Evolutionary conservation across 2,329 filamentous ascomycete species (phyloP), one percentile per base, ranked within the genome.

Genomic region (Verruconis gallopava): DNA sequence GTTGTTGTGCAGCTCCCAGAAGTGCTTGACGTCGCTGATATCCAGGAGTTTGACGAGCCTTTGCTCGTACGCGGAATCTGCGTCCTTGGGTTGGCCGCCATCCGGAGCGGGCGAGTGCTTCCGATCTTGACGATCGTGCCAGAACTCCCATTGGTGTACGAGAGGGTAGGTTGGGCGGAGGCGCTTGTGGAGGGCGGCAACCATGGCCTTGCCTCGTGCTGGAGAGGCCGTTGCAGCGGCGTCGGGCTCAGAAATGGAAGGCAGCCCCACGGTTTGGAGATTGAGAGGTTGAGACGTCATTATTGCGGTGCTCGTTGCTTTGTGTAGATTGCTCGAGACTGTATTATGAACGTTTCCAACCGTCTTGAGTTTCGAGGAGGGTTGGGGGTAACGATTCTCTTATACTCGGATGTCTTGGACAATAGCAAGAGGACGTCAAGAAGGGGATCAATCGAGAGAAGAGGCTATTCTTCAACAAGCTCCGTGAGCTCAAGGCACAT

Each of bases 161-260:
- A 71, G 62, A n/a, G 67, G 65, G 38, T 66, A 67, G 4, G 67
- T 60, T 21, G 42, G 30, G 37, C 66, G 62, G 33, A 66, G 60
- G 39, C 62, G 62, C 42, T 63, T 61, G 48, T 64, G 61, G 44
- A 67, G 61, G 43, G 55, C 57, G 42, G 59, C 56, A 43, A 62
- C 77, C 76, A 86, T 86, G 44, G 81, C 81, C 61, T 81, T 77
- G 60, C 83, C 81, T 53, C 82, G 79, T 43, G 82, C 80, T 19
- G 82, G 81, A 6, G 81, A 83, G 49, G 70, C 67, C 33, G 74
- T 77, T 55, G 73, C 75, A 37, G 72, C 63, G 47, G 73, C 69
- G 50, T 71, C 68, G 58, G 69, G 68, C 56, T 78, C 70, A 44
- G 73, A 72, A 45, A 79, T 69, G 44, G 67, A 65, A 21, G 79